Evolutionary conservation across 208 protist genomes (phyloP), one percentile per base, ranked within the genome.

Genomic region (Trypanosoma avium): DNA sequence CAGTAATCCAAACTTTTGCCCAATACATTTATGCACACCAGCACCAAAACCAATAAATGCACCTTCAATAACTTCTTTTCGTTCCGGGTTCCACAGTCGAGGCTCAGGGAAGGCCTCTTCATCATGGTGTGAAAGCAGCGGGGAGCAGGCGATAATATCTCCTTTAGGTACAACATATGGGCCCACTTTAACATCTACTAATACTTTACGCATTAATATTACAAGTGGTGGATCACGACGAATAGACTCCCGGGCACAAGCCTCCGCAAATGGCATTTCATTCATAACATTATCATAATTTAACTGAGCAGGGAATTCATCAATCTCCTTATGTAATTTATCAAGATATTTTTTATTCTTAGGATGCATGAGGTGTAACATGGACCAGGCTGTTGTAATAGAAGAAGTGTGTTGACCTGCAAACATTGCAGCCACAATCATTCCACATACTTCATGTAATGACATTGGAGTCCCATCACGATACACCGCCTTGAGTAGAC

Each of bases 321-420:
- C 75, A 59, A 90, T 81, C 77, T 90, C 87, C 53, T 78, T 59
- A 58, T 79, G 84, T 32, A 90, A 61, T 48, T 75, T 82, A 22
- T 70, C 75, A 26, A 89, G 69, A 50, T 82, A 58, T 67, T 75
- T 76, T 68, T 77, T 80, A 70, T 93, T 90, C 47, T 72, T 74
- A 38, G 68, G 66, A 55, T 84, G 65, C 68, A 94, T 86, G 10
- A 96, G 78, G 67, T 89, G 84, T 35, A 97, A 72, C 61, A 92
- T 63, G n/a, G 92, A 91, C 94, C 92, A 97, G 22, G 86, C 86
- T 19, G 84, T 79, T 15, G 94, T 96, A 70, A 97, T 96, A 12
- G 88, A 85, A 30, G 83, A 93, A 3, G 94, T 97, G 79, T 97
- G 94, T 78, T 97, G 94, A 32, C 94, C 94, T 24, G 92, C 94